These are phyloP conservation scores for Aphanomyces cochlioides DNA, from an alignment of 352 stramenopile species.

Conservation along the genomic window DNA sequence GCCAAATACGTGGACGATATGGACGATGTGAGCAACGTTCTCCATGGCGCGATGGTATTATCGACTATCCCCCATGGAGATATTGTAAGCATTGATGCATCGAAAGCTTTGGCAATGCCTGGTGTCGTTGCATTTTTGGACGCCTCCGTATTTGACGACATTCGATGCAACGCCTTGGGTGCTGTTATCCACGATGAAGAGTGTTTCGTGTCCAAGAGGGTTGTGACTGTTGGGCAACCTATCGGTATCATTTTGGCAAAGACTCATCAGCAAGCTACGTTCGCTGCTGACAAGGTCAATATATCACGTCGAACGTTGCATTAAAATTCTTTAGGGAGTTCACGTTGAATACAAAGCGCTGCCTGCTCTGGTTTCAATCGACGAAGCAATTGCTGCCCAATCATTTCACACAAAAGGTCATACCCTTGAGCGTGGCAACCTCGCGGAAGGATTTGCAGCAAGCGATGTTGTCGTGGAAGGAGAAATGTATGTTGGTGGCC, in stretches of 20 bases:
- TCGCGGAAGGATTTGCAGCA: slow-evolving; percentile 61
- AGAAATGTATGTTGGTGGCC: slow-evolving; percentile 85
- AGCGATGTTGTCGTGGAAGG: slow-evolving; percentile 80
- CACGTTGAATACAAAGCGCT: slow-evolving; percentile 87
- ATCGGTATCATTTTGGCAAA: slow-evolving; percentile 81
- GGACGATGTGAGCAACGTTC: slow-evolving; percentile 69
- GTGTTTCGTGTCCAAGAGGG: slow-evolving; percentile 69
- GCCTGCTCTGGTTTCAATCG: slow-evolving; percentile 89
- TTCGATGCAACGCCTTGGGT: slow-evolving; percentile 77
- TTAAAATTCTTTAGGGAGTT: not conserved
- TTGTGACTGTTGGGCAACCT: slow-evolving; percentile 73
- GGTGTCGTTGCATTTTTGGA: slow-evolving; percentile 89
- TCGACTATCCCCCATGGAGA: slow-evolving; percentile 71
- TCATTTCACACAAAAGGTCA: slow-evolving; percentile 88
- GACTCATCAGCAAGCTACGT: slow-evolving; percentile 69
- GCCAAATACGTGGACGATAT: slow-evolving; percentile 95
- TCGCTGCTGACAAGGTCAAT: slow-evolving; percentile 72
- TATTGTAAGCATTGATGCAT: slow-evolving; percentile 86
- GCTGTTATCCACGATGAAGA: slow-evolving; percentile 84
- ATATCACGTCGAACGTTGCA: not conserved
- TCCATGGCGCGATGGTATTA: slow-evolving; percentile 91
- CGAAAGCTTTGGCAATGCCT: slow-evolving; percentile 70
- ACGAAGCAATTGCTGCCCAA: slow-evolving; percentile 90
- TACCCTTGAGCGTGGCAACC: slow-evolving; percentile 79
- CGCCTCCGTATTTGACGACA: slow-evolving; percentile 57